Conservation (phyloP, 1,284 basidiomycete species). For the Neonothopanus nambi region DNA sequence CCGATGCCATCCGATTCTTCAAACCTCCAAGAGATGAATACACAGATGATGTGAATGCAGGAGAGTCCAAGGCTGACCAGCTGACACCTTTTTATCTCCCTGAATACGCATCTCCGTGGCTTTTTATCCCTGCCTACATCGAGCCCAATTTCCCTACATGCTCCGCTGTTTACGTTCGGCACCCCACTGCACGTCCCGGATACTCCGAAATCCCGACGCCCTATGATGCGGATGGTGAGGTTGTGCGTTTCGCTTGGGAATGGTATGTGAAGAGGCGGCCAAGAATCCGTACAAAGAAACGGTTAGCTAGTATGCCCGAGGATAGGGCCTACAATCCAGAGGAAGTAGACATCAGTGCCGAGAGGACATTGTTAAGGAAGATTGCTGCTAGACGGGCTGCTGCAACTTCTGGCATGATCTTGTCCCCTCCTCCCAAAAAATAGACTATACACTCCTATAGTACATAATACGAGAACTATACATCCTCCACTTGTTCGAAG, state of each 20-base stretch:
- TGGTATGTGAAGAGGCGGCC: conserved; percentile 82
- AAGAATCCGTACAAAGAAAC: conserved; percentile 67
- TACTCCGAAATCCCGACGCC: conserved; percentile 94
- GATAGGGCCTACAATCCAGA: conserved; percentile 41
- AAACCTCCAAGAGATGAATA: conserved; percentile 38
- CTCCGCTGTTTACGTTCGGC: conserved; percentile 93
- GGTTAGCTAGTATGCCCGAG: conserved; percentile 71
- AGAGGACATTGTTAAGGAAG: conserved; percentile 12
- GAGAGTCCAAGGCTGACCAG: conserved; percentile 17
- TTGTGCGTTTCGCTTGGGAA: conserved; percentile 88
- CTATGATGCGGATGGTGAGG: conserved; percentile 89
- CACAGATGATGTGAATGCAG: conserved; percentile 30
- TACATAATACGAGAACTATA: no score
- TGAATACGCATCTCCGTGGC: conserved; percentile 83
- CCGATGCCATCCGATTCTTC: conserved; percentile 79
- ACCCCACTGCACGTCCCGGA: conserved; percentile 90
- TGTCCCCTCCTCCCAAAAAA: no score
- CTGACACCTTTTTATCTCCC: conserved; percentile 88
- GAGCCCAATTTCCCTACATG: conserved; percentile 91
- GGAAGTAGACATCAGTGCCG: conserved; percentile 1
- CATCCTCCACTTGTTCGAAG: no score
- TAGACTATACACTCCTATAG: no score
- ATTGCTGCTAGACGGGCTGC: conserved; percentile 12
- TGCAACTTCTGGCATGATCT: conserved; percentile 8
- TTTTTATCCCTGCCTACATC: conserved; percentile 96